Evolutionary conservation across 208 protist genomes (phyloP), one percentile per base, ranked within the genome.

Genomic region (Leptomonas seymouri): DNA sequence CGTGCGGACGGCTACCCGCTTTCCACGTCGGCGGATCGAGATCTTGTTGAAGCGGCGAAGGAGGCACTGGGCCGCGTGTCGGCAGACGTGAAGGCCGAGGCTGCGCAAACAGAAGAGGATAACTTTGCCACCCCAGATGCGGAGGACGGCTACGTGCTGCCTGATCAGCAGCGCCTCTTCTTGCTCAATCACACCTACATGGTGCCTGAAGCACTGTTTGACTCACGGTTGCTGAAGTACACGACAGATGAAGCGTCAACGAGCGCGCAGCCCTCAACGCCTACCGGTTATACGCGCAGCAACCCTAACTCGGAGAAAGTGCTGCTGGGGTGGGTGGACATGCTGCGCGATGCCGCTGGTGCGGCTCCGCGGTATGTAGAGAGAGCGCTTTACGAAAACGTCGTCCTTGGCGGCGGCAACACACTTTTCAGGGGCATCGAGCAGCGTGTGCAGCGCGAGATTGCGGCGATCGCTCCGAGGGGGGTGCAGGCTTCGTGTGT

Each of bases 371-470:
- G 49, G 3, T 74, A 73, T 27, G 58, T 83, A 8, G 77, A 81
- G 25, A 42, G 36, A 1, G 42, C 61, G 5, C 75, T 99, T 0
- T 98, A 94, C 71, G 56, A 57, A 5, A 98, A 94, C 65, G 89
- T 99, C 42, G 87, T 99, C 18, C 81, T 99, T 5, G 96, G 93
- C 42, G 97, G 98, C 44, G 98, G 98, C 20, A 96, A 86, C 21
- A 98, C 95, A n/a, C 80, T 95, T 60, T 62, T 98, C 31, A 60
- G 63, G 14, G 82, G 85, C 25, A 66, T 94, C 18, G 89, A 95
- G 54, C 70, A 94, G 45, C 87, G 93, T 4, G 57, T 97, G 44
- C 90, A 93, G 67, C 80, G 70, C 11, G 91, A 96, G 36, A 75
- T 98, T 49, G 78, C 55, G 31, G 34, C 46, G 15, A 20, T 65